Evolutionary conservation across 2,329 filamentous ascomycete genomes (phyloP), one percentile per base, ranked within the genome.

Genomic region (Exserohilum turcica): DNA sequence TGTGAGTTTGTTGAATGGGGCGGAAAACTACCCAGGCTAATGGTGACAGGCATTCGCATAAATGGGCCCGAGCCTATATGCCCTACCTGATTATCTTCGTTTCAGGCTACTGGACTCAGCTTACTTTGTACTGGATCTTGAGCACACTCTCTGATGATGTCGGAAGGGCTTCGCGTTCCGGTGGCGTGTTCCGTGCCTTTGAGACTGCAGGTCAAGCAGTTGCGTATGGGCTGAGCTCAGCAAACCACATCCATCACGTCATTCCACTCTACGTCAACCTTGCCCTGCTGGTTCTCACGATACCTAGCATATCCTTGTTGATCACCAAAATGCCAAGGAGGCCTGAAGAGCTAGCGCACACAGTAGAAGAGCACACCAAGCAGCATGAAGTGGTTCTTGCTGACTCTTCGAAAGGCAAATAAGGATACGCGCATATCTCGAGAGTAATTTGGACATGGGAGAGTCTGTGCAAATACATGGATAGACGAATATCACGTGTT

Each of bases 141-240:
- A 43, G 52, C 21, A 55, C 48, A 15, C 43, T 52, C 10, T 55
- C 52, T n/a, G 40, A 47, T 21, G 32, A 48, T 10, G 45, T 47
- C 21, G 43, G 43, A 2, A 48, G 43, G 40, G 38, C 48, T 24
- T 52, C 52, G 13, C 48, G 52, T 3, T 38, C 43, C 2, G 52
- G 48, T 28, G 52, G 48, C 35, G 33, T 52, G 12, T 56, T 56
- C 32, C 54, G 54, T 7, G 54, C 54, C n/a, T 56, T 56, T 21
- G 54, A 56, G 37, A 35, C 35, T 7, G 45, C 50, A n/a, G 54
- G 54, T 10, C 54, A 56, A 27, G 54, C 54, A 21, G 37, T 54
- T 5, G 54, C 54, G 10, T 56, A 56, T 19, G 54, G 54, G 33
- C 39, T 56, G 31, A 56, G 54, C 27, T 56, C 54, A n/a, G 45